Evolutionary conservation across 345 rosid genomes (phyloP).

Genomic region (Eucalyptus albens): DNA sequence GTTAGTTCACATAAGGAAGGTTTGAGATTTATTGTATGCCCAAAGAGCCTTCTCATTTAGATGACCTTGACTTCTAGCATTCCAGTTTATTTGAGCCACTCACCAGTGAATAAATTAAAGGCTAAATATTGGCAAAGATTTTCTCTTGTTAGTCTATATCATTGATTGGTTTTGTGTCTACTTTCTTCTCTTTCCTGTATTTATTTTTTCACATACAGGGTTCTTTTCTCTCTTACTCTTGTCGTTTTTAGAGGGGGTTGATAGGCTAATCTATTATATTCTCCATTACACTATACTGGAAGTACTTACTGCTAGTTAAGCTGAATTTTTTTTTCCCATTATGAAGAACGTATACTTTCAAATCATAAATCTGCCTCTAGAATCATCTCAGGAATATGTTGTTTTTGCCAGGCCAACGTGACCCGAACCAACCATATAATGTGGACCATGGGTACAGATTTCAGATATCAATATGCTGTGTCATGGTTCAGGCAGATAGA

Average conservation of each 20-base stretch:
- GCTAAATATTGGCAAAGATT: not conserved
- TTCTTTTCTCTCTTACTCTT: not conserved
- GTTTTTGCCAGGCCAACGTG: conserved; percentile 52
- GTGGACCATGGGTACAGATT: conserved; percentile 97
- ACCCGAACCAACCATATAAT: conserved; percentile 88
- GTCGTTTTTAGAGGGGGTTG: not conserved
- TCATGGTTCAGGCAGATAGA: conserved; percentile 98
- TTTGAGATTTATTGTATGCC: not conserved
- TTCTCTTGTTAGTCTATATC: not conserved
- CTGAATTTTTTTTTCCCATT: not conserved
- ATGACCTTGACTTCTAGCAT: not conserved
- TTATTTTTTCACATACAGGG: not conserved
- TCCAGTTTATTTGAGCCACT: not conserved
- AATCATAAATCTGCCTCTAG: not conserved
- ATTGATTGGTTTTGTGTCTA: not conserved
- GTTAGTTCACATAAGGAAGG: not conserved
- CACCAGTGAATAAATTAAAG: not conserved
- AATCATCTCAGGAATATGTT: not conserved
- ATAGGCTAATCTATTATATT: not conserved
- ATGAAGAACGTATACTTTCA: not conserved
- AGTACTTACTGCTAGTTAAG: not conserved
- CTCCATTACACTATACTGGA: not conserved
- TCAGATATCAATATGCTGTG: conserved; percentile 86
- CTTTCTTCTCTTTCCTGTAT: not conserved
- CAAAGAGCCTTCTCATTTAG: not conserved